Evolutionary conservation across 345 rosid species (phyloP).

Genomic region (Citropsis articulata): DNA sequence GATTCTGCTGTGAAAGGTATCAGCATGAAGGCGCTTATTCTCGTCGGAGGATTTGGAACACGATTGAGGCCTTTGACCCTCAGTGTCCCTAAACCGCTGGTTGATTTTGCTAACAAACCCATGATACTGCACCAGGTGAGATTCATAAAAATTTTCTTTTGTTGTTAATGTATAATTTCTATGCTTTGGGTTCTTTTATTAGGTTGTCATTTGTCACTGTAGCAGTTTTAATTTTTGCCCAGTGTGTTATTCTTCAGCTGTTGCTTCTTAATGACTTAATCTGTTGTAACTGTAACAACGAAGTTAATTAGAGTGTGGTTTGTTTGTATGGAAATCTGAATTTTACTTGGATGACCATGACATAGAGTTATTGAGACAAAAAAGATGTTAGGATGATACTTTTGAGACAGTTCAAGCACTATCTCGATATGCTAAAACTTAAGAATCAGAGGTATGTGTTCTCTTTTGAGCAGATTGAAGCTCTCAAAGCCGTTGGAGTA

Average conservation of each 20-base stretch:
- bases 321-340: not conserved
- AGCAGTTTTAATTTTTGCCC: no score
- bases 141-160: not conserved
- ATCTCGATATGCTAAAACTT: not conserved
- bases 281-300: not conserved
- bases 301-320: not conserved
- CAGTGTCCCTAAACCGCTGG: slow-evolving; percentile 73
- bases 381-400: not conserved
- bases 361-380: not conserved
- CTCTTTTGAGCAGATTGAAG: slow-evolving; percentile 53
- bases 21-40: slow-evolving; percentile 76
- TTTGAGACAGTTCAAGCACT: not conserved
- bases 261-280: not conserved
- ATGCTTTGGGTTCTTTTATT: no score
- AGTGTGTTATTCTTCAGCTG: not conserved
- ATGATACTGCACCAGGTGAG: slow-evolving; percentile 79
- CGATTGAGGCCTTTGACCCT: slow-evolving; percentile 79
- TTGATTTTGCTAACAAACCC: slow-evolving; percentile 83
- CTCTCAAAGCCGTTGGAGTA: slow-evolving; percentile 70
- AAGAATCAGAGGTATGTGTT: not conserved
- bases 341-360: not conserved
- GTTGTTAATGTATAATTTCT: not conserved
- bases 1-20: not conserved
- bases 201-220: no score
- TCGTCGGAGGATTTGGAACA: slow-evolving; percentile 82